phyloP scores from a whole-genome alignment of 331 rosid genomes.

The Malus hybrid region DNA sequence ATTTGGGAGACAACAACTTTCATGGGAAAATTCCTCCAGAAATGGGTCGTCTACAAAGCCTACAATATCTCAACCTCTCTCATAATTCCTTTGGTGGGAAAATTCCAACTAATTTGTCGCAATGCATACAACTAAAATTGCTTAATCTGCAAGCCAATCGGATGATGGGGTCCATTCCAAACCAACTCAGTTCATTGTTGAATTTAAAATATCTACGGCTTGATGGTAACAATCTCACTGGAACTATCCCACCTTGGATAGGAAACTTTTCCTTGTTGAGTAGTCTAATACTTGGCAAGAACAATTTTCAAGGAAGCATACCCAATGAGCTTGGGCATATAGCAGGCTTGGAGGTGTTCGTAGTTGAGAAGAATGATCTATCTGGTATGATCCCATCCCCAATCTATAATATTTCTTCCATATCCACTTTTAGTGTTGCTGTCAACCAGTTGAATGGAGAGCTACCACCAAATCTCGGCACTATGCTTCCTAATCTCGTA shows the following conservation, averaged over 20 bases:
- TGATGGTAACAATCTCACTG: no score
- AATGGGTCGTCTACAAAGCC: no score
- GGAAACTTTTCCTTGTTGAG: no score
- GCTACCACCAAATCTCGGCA: constrained; percentile 34
- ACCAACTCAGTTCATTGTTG: no score
- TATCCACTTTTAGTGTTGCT: constrained; percentile 9
- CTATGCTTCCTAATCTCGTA: constrained; percentile 31
- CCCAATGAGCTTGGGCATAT: background rate
- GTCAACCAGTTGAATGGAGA: constrained; percentile 26
- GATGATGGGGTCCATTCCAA: no score
- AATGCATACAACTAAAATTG: no score
- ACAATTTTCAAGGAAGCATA: no score
- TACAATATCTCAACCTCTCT: no score
- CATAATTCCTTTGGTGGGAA: accelerated
- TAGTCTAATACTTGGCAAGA: accelerated
- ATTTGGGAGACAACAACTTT: background rate
- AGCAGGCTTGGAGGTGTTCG: accelerated
- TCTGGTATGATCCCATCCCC: background rate
- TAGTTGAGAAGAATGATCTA: no score
- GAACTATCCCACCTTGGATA: no score
- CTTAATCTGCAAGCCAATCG: accelerated
- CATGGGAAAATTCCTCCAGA: no score
- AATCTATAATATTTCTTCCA: background rate
- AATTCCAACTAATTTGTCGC: no score
- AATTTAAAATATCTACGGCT: accelerated